A percentile compares a stretch with the other conserved stretches of the same genome.
phyloP scores from a whole-genome alignment of 2,329 filamentous ascomycete species.

The Magnaporthiopsis poae region DNA sequence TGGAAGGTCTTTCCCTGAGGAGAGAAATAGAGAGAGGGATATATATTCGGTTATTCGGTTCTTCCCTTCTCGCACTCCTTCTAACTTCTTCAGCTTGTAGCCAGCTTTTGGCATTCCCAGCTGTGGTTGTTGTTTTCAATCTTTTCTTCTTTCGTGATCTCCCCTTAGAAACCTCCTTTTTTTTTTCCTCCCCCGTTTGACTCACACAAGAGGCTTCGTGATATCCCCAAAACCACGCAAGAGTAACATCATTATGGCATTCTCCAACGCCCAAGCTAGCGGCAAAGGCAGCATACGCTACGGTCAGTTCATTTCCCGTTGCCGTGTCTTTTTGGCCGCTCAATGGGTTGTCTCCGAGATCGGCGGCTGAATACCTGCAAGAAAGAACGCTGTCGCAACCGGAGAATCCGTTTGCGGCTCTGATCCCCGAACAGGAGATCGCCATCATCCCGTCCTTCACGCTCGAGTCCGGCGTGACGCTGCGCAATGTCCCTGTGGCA shows the following conservation, averaged over 20 bases:
- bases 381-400: slow-evolving; percentile 60
- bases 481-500: slow-evolving; percentile 65
- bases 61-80: too few relatives aligned
- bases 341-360: slow-evolving; percentile 20
- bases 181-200: neutral
- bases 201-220: neutral
- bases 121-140: neutral
- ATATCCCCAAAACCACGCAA: neutral
- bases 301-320: slow-evolving; percentile 6
- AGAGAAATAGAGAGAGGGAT: too few relatives aligned
- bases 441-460: slow-evolving; percentile 81
- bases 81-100: too few relatives aligned
- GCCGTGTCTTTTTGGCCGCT: neutral
- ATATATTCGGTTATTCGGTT: too few relatives aligned
- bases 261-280: neutral
- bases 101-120: too few relatives aligned
- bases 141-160: neutral
- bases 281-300: slow-evolving; percentile 4
- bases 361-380: slow-evolving; percentile 54
- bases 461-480: slow-evolving; percentile 79
- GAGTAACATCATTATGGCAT: neutral
- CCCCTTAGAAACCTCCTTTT: too few relatives aligned
- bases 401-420: slow-evolving; percentile 79
- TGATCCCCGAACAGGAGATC: slow-evolving; percentile 83
- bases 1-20: too few relatives aligned